Evolutionary conservation across 2,329 filamentous ascomycete genomes (phyloP).

Genomic region (Cercospora sojina): DNA sequence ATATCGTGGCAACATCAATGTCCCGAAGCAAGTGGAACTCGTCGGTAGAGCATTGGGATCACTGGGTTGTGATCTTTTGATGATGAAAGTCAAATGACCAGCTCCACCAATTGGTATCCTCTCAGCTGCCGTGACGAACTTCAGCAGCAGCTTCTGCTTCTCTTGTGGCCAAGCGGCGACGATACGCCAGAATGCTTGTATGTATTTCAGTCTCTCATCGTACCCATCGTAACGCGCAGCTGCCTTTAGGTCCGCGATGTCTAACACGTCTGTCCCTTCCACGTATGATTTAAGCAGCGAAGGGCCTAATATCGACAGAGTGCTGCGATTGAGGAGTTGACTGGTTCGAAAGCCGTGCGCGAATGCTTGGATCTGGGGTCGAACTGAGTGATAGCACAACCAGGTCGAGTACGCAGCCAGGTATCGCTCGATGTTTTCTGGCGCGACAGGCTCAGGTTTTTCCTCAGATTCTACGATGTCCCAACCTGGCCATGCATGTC

Average conservation of each 20-base stretch:
- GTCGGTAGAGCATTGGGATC: conserved; percentile 66
- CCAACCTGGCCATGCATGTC: conserved; percentile 56
- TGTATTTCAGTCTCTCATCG: conserved; percentile 64
- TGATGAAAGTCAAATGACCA: conserved; percentile 75
- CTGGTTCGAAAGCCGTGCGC: conserved; percentile 65
- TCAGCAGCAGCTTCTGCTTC: conserved; percentile 74
- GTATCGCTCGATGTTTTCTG: conserved; percentile 73
- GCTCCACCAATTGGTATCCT: conserved; percentile 85
- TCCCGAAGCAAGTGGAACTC: conserved; percentile 91
- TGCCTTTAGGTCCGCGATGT: conserved; percentile 68
- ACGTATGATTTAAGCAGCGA: conserved; percentile 71
- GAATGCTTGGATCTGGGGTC: conserved; percentile 77
- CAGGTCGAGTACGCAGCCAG: conserved; percentile 82
- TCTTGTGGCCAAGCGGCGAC: conserved; percentile 65
- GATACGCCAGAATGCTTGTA: conserved; percentile 81
- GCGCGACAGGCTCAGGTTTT: conserved; percentile 70
- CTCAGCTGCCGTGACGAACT: conserved; percentile 94
- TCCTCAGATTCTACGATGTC: conserved; percentile 37
- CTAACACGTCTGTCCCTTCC: conserved; percentile 80
- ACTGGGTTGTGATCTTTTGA: conserved; percentile 73
- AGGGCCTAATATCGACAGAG: conserved; percentile 60
- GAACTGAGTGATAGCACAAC: conserved; percentile 74
- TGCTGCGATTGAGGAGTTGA: conserved; percentile 22
- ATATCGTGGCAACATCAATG: conserved; percentile 82
- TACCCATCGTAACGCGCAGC: conserved; percentile 81